Conservation (phyloP, 768 basidiomycete genomes). For the Leccinum broughii region DNA sequence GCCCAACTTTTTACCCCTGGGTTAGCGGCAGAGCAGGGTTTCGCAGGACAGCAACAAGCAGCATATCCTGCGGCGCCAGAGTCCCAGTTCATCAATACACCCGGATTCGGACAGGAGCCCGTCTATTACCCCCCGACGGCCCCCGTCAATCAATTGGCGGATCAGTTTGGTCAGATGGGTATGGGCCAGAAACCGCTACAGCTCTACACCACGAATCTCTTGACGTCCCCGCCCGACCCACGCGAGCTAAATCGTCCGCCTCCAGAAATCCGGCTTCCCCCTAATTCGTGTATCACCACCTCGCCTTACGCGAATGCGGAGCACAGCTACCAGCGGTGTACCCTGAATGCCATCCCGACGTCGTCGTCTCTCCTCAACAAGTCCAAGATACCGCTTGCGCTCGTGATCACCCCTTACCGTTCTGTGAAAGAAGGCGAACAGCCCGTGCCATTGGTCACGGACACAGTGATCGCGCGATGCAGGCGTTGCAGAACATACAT, state of each 20-base stretch:
- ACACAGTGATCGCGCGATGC: slow-evolving; percentile 95
- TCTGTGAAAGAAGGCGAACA: slow-evolving; percentile 81
- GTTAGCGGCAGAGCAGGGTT: slow-evolving; percentile 67
- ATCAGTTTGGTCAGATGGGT: slow-evolving; percentile 90
- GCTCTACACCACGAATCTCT: slow-evolving; percentile 86
- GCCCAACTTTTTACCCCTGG: slow-evolving; percentile 86
- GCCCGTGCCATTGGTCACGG: slow-evolving; percentile 85
- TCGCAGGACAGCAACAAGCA: slow-evolving; percentile 59
- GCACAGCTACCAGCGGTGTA: slow-evolving; percentile 87
- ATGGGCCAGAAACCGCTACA: slow-evolving; percentile 78
- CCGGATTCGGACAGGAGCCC: slow-evolving; percentile 45
- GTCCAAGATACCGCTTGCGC: slow-evolving; percentile 85
- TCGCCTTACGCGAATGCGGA: slow-evolving; percentile 83
- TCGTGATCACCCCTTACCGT: slow-evolving; percentile 90
- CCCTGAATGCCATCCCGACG: slow-evolving; percentile 90
- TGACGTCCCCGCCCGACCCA: slow-evolving; percentile 92
- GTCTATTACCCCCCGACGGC: slow-evolving; percentile 39
- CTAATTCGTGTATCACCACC: slow-evolving; percentile 77
- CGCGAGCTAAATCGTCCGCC: slow-evolving; percentile 77
- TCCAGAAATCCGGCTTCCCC: slow-evolving; percentile 87
- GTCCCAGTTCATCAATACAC: slow-evolving; percentile 46
- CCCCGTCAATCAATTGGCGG: slow-evolving; percentile 62
- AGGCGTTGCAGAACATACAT: slow-evolving; percentile 96
- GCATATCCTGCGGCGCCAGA: slow-evolving; percentile 52
- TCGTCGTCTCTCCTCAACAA: slow-evolving; percentile 85